Percentiles rank a stretch among this genome's conserved stretches.
Conservation (phyloP, 306 rosid genomes). For the Medicago arabica region DNA sequence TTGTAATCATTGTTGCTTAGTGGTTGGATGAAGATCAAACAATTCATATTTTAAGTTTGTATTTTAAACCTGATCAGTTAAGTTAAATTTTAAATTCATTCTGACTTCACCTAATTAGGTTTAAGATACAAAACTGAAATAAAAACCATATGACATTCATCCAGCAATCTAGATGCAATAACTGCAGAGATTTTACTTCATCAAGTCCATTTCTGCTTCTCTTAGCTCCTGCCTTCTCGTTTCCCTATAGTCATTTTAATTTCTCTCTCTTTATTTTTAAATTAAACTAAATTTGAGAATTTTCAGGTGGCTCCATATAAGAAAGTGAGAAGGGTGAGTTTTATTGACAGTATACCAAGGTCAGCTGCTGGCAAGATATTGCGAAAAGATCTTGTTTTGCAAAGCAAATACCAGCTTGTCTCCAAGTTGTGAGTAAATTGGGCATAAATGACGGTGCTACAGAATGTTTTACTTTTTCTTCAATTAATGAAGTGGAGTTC, state of each 20-base stretch:
- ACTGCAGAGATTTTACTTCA: background rate
- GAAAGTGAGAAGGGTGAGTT: slow-evolving; percentile 77
- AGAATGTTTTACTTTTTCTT: slow-evolving; percentile 5
- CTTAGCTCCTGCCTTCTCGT: slow-evolving; percentile 1
- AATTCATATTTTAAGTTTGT: background rate
- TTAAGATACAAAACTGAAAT: background rate
- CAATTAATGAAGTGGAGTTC: background rate
- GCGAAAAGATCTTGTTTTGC: slow-evolving; percentile 82
- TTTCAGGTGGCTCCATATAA: slow-evolving; percentile 93
- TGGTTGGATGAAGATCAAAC: background rate
- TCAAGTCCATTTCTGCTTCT: background rate
- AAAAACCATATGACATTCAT: background rate
- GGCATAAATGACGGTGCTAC: background rate
- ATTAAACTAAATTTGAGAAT: slow-evolving; percentile 4
- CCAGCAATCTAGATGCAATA: background rate
- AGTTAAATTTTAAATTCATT: background rate
- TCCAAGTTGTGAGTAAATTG: slow-evolving; percentile 62
- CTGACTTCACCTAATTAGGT: background rate
- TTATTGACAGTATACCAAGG: slow-evolving; percentile 70
- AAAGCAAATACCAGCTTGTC: slow-evolving; percentile 52
- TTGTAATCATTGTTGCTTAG: background rate
- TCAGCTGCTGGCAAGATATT: slow-evolving; percentile 91
- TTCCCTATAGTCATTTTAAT: background rate
- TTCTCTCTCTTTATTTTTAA: slow-evolving; percentile 1
- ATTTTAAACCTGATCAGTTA: background rate